These are phyloP conservation scores for Leptographium lundbergii DNA, from an alignment of 2,329 filamentous ascomycete species.

Conservation along the genomic window DNA sequence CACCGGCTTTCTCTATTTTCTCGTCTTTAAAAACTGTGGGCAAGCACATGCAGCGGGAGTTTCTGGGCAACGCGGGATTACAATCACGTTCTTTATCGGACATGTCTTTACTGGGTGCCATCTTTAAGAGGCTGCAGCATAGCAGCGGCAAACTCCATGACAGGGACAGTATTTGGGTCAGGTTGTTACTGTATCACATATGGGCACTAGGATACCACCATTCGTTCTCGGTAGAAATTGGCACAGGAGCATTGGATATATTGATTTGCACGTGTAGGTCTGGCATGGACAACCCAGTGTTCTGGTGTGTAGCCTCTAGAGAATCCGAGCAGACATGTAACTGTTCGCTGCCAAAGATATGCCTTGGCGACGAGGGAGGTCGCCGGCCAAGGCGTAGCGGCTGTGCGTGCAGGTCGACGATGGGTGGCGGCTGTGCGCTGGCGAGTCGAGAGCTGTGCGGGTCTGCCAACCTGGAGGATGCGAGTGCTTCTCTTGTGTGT, in stretches of 20 bases:
- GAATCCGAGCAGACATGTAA: too few relatives aligned
- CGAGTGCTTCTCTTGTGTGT: too few relatives aligned
- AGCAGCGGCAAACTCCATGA: neutral
- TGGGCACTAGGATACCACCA: neutral
- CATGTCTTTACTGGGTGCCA: neutral
- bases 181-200: neutral
- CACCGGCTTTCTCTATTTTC: neutral
- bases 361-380: too few relatives aligned
- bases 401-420: too few relatives aligned
- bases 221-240: neutral
- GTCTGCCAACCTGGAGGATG: too few relatives aligned
- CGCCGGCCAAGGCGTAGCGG: too few relatives aligned
- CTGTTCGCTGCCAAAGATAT: too few relatives aligned
- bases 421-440: too few relatives aligned
- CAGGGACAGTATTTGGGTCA: neutral
- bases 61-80: neutral
- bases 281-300: too few relatives aligned
- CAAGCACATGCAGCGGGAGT: neutral
- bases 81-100: neutral
- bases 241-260: neutral
- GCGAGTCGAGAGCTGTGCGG: too few relatives aligned
- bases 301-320: too few relatives aligned
- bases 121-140: neutral
- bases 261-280: neutral
- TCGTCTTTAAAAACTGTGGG: neutral